Conservation (phyloP, 371 early-diverging fungal genomes). For the Mucor velutinosus region DNA sequence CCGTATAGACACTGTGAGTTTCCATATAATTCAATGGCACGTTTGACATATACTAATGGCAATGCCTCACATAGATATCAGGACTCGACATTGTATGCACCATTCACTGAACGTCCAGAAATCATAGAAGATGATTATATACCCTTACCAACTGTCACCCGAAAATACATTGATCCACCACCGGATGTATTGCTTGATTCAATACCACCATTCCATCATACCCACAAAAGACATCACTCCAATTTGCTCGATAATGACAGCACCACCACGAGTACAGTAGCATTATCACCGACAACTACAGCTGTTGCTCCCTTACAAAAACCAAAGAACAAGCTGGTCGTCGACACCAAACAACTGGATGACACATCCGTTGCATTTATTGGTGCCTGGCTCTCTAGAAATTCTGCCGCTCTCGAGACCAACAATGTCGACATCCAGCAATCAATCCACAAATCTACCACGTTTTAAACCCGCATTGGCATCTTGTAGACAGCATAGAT, state of each 20-base stretch:
- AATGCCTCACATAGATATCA: background rate
- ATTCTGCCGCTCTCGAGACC: background rate
- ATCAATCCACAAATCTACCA: background rate
- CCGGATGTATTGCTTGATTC: slow-evolving; percentile 1
- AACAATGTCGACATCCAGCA: background rate
- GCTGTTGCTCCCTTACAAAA: background rate
- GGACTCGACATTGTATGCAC: background rate
- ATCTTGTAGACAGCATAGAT: background rate
- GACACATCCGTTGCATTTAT: background rate
- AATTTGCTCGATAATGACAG: background rate
- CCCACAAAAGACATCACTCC: background rate
- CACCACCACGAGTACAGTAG: background rate
- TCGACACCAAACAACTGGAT: background rate
- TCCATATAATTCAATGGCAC: background rate
- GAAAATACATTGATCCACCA: slow-evolving; percentile 12
- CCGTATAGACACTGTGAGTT: background rate
- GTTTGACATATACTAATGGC: background rate
- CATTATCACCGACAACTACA: background rate
- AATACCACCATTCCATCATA: background rate
- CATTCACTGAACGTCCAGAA: slow-evolving; percentile 4
- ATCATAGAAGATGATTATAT: slow-evolving; percentile 7
- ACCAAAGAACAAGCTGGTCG: background rate
- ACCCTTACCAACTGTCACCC: slow-evolving; percentile 12
- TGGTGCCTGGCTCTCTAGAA: background rate
- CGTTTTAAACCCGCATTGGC: background rate